Evolutionary conservation across 2,329 filamentous ascomycete species (phyloP), one percentile per base, ranked within the genome.

Genomic region (Ophiocordyceps sinensis): DNA sequence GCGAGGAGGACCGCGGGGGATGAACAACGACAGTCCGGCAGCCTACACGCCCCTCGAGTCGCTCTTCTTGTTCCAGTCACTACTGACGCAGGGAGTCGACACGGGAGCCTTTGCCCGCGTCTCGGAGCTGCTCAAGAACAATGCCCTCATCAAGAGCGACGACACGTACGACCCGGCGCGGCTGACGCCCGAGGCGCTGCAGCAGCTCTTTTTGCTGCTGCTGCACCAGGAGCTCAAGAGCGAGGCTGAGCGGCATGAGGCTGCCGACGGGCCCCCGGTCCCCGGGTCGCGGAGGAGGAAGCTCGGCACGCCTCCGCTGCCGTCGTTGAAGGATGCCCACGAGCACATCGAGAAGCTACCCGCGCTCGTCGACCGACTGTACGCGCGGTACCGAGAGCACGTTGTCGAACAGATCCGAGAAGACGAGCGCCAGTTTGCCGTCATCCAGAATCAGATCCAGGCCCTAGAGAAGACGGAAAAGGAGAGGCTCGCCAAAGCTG

Each of bases 1-100:
- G 65, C 69, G 70, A 71, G 68, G 69, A 56, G 66, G 62, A 63
- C 62, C 60, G 57, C 58, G 67, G 66, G 70, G 67, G 61, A 75
- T 75, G 71, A 72, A 67, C 67, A 61, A 62, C 55, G 72, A 67
- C 67, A 61, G 62, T 54, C 60, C 63, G 61, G 71, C 76, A 56
- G 68, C 71, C 54, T 88, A 91, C 64, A 89, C 85, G 57, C 76
- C 81, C 51, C 82, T 93, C 68, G 87, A 94, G 72, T 83, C 81
- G 56, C 73, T 93, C 46, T 75, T 91, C 50, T 73, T 94, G 54
- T 89, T 91, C 65, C 85, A 89, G 63, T 81, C 80, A 45, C 72
- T 93, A 48, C 72, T 78, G 50, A 68, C 69, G 50, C 71, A 83
- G 60, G 82, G 82, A 55, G 67, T 78, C 49, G 73, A 77, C 49